Conservation (phyloP, 2,329 filamentous ascomycete species). For the Phaeosphaeriaceae sp. region DNA sequence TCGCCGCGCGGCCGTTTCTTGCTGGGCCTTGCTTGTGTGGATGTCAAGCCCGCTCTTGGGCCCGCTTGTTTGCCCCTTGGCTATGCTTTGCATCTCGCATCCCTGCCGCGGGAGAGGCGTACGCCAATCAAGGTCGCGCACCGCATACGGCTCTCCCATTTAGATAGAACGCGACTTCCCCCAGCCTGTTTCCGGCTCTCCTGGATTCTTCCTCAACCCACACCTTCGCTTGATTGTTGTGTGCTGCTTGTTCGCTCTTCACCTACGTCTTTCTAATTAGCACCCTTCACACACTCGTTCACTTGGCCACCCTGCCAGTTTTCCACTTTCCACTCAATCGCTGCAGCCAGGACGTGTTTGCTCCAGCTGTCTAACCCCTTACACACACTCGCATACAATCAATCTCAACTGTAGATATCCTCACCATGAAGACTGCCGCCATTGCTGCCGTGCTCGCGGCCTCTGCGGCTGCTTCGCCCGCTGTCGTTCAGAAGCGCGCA, state of each 20-base stretch:
- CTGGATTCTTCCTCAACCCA: conserved; percentile 1
- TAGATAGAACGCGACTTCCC: conserved; percentile 1
- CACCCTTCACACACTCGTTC: conserved; percentile 29
- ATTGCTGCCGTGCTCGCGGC: conserved; percentile 57
- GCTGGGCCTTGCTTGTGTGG: conserved; percentile 20
- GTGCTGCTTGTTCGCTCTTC: conserved; percentile 2
- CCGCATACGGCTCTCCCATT: neutral
- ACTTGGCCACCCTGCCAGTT: conserved; percentile 20
- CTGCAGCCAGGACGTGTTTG: conserved; percentile 8
- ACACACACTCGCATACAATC: conserved; percentile 8
- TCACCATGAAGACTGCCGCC: conserved; percentile 61
- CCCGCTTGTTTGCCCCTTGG: conserved; percentile 16
- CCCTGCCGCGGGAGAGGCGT: conserved; percentile 7
- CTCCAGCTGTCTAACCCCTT: conserved; percentile 1
- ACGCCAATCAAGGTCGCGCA: neutral
- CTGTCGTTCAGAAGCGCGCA: conserved; percentile 47
- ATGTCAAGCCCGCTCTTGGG: conserved; percentile 13
- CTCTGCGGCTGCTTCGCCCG: conserved; percentile 54
- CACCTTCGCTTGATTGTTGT: conserved; percentile 6
- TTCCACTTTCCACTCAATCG: conserved; percentile 15
- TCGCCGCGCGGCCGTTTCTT: conserved; percentile 17
- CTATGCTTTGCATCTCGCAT: conserved; percentile 15
- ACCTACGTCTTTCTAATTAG: conserved; percentile 20
- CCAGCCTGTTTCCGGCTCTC: conserved; percentile 9
- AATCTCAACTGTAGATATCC: conserved; percentile 12